Evolutionary conservation across 2,329 filamentous ascomycete genomes (phyloP).

Genomic region (Zymoseptoria pseudotritici): DNA sequence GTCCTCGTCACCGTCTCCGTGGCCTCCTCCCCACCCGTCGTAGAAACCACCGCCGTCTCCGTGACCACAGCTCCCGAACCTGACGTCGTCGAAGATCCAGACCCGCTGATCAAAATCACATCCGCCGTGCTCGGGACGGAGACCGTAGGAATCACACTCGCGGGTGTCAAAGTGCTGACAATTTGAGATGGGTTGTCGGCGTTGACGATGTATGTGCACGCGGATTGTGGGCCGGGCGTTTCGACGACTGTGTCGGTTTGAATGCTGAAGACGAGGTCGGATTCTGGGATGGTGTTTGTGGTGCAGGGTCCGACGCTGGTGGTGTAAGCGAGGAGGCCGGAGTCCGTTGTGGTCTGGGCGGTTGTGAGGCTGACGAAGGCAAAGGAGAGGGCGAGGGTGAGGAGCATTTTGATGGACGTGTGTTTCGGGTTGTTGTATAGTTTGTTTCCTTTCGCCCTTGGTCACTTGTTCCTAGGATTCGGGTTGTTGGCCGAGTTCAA

Average conservation of each 20-base stretch:
- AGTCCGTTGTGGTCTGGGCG: constrained; percentile 1
- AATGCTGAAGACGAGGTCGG: constrained; percentile 12
- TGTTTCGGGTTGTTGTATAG: not conserved
- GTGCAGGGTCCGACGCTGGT: not conserved
- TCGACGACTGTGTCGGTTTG: constrained; percentile 14
- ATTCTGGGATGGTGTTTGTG: constrained; percentile 5
- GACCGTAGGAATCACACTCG: not conserved
- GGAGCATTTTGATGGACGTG: constrained; percentile 4
- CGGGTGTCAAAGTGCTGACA: not conserved
- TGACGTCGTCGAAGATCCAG: not conserved
- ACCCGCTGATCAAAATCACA: not conserved
- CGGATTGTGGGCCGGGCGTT: not conserved
- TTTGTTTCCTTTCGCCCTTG: not conserved
- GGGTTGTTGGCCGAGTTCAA: not conserved
- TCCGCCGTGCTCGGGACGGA: not conserved
- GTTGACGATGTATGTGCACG: constrained; percentile 3
- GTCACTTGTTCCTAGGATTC: not conserved
- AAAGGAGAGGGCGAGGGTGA: constrained; percentile 2
- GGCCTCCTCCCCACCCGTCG: not conserved
- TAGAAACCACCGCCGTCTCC: not conserved
- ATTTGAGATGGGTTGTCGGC: not conserved
- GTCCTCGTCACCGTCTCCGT: not conserved
- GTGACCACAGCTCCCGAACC: not conserved
- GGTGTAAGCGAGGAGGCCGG: not conserved
- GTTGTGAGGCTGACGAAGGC: constrained; percentile 2